These are phyloP conservation scores for Plantago coronopus DNA, from an alignment of 305 asterid species.

Conservation along the genomic window DNA sequence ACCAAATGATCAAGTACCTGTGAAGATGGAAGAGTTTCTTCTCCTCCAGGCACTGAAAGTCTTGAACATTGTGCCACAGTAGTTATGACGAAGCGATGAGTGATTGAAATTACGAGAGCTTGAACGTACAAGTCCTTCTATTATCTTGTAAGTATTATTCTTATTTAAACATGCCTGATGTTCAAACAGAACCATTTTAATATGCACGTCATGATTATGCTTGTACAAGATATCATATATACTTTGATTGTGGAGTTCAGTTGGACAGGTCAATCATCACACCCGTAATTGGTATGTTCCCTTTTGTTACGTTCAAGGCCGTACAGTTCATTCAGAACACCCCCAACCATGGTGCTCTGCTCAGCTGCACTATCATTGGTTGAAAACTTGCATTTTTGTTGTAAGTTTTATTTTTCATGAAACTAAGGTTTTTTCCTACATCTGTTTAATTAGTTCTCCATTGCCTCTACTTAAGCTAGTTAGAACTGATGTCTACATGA, in stretches of 20 bases:
- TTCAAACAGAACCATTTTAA: slow-evolving; percentile 5
- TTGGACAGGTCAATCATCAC: slow-evolving; percentile 6
- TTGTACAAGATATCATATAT: slow-evolving; percentile 12
- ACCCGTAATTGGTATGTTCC: slow-evolving; percentile 19
- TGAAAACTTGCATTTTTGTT: neutral
- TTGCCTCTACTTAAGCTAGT: neutral
- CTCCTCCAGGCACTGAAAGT: slow-evolving; percentile 6
- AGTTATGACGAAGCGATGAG: slow-evolving; percentile 4
- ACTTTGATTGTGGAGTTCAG: neutral
- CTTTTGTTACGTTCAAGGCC: neutral
- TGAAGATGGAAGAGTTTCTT: neutral
- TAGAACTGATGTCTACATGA: slow-evolving; percentile 8
- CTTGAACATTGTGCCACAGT: neutral
- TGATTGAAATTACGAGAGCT: neutral
- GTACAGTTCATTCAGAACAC: too few species aligned
- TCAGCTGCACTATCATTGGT: neutral
- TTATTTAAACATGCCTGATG: slow-evolving; percentile 6
- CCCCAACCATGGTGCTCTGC: neutral
- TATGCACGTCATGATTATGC: slow-evolving; percentile 6
- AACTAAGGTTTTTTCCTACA: too few species aligned
- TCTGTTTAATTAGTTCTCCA: neutral
- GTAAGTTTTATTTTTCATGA: neutral
- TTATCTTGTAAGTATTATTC: slow-evolving; percentile 7
- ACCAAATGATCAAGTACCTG: neutral
- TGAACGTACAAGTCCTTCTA: slow-evolving; percentile 12